Base-by-base conservation (phyloP, 1,284 basidiomycete genomes). In the Ustilago lituana region DNA sequence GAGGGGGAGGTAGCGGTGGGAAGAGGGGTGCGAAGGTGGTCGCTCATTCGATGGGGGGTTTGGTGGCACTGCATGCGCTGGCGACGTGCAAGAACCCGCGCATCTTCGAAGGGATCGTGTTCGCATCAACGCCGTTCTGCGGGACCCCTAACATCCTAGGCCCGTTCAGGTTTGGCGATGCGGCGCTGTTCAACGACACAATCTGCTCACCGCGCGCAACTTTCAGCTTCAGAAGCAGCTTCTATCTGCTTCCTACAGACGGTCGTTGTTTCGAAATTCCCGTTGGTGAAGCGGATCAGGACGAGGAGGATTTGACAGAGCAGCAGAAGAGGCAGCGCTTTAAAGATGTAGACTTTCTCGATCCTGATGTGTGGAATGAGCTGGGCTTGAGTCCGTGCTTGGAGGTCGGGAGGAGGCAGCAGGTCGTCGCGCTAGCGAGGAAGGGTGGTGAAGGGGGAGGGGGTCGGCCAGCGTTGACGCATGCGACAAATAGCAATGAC, bases 1-100 rank as follows among this genome's bases (percentile, higher is more conserved):
- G 27, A 9, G 38, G 26, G 14, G 52, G 45, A 22, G 24, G 9
- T 5, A 37, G 27, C n/a, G n/a, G n/a, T n/a, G n/a, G 35, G 11
- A 77, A 81, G 2, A 41, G 70, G 19, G 81, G 81, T 0, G 76
- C 82, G 2, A 76, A 77, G 22, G 76, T 83, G 20, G 61, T 83
- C 1, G 81, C 81, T 4, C 82, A 83, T 44, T 79, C 77, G 3
- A 83, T 83, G 82, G 82, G 82, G 19, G 82, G 82, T 0, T 59
- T 83, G 0, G 79, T 83, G 6, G 66, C 75, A 0, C 68, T 83
- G 1, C 80, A 83, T 35, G 82, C 82, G 0, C 55, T 83, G 4
- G 67, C 78, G 1, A 58, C 43, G 9, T 73, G 74, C 0, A 24
- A 15, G 0, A 75, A 82, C 38, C 82, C 82, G 5, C 66, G 75